Evolutionary conservation across 2,329 filamentous ascomycete genomes (phyloP).

Genomic region (Penicillium sp.): DNA sequence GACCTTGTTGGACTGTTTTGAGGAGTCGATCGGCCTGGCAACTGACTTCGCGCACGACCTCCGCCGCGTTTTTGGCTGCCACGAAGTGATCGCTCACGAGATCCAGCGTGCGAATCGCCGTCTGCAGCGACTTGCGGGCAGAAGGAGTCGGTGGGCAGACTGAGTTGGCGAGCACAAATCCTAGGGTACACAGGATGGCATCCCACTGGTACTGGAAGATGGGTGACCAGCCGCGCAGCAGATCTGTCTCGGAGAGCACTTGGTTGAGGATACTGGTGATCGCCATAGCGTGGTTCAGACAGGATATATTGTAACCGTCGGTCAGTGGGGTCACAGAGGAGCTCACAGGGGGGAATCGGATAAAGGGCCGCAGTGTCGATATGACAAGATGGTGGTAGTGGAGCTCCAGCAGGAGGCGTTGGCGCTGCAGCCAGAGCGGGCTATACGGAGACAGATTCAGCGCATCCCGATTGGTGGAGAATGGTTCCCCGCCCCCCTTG

Average conservation of each 20-base stretch:
- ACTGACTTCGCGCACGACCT: background rate
- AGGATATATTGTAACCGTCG: background rate
- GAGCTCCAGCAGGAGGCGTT: conserved; percentile 45
- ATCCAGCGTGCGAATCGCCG: conserved; percentile 40
- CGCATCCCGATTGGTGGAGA: background rate
- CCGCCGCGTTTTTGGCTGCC: conserved; percentile 27
- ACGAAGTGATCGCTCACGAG: conserved; percentile 37
- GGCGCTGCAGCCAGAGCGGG: conserved; percentile 45
- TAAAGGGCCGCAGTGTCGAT: conserved; percentile 43
- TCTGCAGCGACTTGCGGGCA: conserved; percentile 38
- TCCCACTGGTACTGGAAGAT: background rate
- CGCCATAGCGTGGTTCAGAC: background rate
- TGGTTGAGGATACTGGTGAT: background rate
- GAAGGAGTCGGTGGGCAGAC: conserved; percentile 25
- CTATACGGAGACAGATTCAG: conserved; percentile 31
- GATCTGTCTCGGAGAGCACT: background rate
- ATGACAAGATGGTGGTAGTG: conserved; percentile 43
- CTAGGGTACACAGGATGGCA: background rate
- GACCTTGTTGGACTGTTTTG: background rate
- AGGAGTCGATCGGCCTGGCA: background rate
- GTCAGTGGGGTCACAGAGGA: background rate
- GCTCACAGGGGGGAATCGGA: conserved; percentile 33
- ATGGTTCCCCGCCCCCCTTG: background rate
- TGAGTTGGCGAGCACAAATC: conserved; percentile 14
- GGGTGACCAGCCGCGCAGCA: background rate